phyloP scores from a whole-genome alignment of 441 rosid species.

The Brassica balearica region DNA sequence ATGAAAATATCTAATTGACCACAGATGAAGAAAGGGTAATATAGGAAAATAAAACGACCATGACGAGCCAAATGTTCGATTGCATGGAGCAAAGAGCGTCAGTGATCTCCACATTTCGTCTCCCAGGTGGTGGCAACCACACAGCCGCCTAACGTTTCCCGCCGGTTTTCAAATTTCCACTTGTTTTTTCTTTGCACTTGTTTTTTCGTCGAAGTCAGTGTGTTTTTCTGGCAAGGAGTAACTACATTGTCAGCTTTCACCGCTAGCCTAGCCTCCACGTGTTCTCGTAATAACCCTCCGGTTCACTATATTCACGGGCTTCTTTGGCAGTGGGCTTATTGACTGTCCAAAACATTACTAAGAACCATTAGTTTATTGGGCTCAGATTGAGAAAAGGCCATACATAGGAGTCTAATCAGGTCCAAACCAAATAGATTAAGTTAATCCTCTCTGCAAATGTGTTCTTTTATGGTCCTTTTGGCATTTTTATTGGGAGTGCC shows the following conservation, averaged over 20 bases:
- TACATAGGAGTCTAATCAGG: no score
- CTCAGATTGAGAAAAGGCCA: not conserved
- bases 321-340: not conserved
- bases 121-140: slow-evolving; percentile 32
- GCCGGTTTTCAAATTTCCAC: slow-evolving; percentile 14
- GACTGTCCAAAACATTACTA: not conserved
- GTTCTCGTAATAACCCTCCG: not conserved
- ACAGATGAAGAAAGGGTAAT: slow-evolving; percentile 14
- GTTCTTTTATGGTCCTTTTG: not conserved
- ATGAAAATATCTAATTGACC: slow-evolving; percentile 29
- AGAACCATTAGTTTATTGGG: not conserved
- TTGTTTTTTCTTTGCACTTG: not conserved
- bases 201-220: slow-evolving; percentile 4
- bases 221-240: not conserved
- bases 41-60: not conserved
- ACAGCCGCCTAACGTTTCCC: slow-evolving; percentile 29
- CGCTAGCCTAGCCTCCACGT: slow-evolving; percentile 30
- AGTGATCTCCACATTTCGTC: slow-evolving; percentile 49
- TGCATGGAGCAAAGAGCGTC: slow-evolving; percentile 54
- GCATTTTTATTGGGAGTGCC: no score
- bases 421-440: no score
- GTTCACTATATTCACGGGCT: not conserved
- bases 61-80: slow-evolving; percentile 59
- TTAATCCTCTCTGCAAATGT: no score
- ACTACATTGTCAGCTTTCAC: slow-evolving; percentile 20